Percentiles rank a stretch among this genome's conserved stretches.
These are phyloP conservation scores for Rhizoclosmatium globosum DNA, from an alignment of 192 early-diverging fungal genomes.

Conservation along the genomic window DNA sequence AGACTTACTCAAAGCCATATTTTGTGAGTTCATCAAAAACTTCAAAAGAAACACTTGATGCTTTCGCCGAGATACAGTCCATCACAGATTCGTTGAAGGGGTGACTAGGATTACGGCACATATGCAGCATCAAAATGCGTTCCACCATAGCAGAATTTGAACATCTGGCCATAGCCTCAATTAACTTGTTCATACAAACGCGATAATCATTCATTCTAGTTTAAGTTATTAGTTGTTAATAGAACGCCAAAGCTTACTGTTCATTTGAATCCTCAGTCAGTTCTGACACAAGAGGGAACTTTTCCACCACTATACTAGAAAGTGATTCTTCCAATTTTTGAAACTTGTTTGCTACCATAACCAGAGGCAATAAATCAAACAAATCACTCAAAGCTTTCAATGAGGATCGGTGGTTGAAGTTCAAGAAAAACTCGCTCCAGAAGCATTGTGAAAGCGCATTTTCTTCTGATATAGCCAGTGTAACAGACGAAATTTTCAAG, in stretches of 20 bases:
- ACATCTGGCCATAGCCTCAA: conserved; percentile 55
- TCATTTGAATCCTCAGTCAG: conserved; percentile 3
- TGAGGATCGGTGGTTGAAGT: conserved; percentile 10
- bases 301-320: conserved; percentile 52
- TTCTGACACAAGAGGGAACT: conserved; percentile 54
- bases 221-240: not conserved
- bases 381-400: conserved; percentile 2
- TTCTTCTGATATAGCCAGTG: conserved; percentile 44
- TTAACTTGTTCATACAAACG: conserved; percentile 58
- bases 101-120: conserved; percentile 65
- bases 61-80: conserved; percentile 8
- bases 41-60: not conserved
- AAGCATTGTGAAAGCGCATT: conserved; percentile 37
- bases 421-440: conserved; percentile 30
- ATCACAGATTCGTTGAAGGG: conserved; percentile 35
- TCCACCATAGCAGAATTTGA: conserved; percentile 52
- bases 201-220: conserved; percentile 61
- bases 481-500: conserved; percentile 52
- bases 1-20: conserved; percentile 29
- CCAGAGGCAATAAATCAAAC: conserved; percentile 24
- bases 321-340: conserved; percentile 53
- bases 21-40: conserved; percentile 19
- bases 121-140: conserved; percentile 57
- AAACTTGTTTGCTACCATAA: not conserved
- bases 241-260: conserved; percentile 1